Evolutionary conservation across 2,329 filamentous ascomycete genomes (phyloP), one percentile per base, ranked within the genome.

Genomic region (Gyromitra esculenta): DNA sequence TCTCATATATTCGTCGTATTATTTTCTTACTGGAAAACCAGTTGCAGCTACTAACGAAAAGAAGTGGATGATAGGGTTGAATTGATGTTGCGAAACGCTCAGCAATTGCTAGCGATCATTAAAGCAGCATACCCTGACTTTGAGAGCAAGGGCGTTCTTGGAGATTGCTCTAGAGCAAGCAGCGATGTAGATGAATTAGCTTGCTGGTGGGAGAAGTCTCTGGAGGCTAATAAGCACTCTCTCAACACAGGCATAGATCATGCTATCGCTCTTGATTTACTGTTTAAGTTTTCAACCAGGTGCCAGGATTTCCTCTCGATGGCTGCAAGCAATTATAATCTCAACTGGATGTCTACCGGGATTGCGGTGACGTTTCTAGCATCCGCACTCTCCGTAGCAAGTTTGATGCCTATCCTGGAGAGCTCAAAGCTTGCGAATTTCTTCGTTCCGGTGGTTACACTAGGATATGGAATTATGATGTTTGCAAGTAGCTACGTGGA

Each of bases 401-500:
- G 48, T 45, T 52, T 73, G 31, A 21, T 73, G 1, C 65, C 73
- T 45, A 54, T 77, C 41, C 39, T 76, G 4, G 60, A 75, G 25
- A 75, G 37, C 4, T 75, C 77, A 21, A 52, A 48, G 18, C 68
- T 75, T 13, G 65, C 69, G 37, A 75, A 71, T 57, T n/a, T 68
- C 5, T 65, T 86, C 2, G 85, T 92, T 65, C 79, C 85, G 2
- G 78, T 87, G 1, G 85, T 90, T 39, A 88, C 88, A 0, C 62
- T 90, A 0, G 83, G 88, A 0, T 97, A 98, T 82, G 90, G 91
- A 0, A 83, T 89, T 48, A 96, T 97, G 89, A 98, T 98, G 94
- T 98, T 98, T 84, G 95, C 94, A 8, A 97, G 93, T 82, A 98
- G 94, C 82, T 99, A 96, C 83, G 93, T 99, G 1, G 96, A 99